phyloP scores from a whole-genome alignment of 768 basidiomycete species.

The Pleurotus sapidus region DNA sequence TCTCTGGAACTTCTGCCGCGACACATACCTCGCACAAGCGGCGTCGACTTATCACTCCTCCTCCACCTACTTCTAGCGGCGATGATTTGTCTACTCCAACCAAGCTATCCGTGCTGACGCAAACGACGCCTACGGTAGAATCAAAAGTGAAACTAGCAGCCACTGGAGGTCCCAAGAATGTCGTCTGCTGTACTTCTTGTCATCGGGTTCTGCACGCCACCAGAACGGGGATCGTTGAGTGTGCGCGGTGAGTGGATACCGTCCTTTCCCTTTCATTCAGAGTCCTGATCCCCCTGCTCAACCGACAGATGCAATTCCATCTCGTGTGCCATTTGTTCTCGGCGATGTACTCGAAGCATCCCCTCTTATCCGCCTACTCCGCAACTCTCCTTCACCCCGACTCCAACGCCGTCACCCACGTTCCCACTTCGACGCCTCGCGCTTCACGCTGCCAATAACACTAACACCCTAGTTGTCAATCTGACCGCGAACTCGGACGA shows the following conservation, averaged over 20 bases:
- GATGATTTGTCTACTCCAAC: not conserved
- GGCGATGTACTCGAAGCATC: constrained; percentile 36
- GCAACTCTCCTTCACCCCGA: constrained; percentile 34
- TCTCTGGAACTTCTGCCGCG: too few species aligned
- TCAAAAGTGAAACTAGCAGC: not conserved
- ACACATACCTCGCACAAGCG: not conserved
- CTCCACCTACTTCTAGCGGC: not conserved
- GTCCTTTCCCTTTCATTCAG: not conserved
- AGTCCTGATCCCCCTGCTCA: not conserved
- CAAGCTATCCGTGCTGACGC: not conserved
- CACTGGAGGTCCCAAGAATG: not conserved
- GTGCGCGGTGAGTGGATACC: constrained; percentile 8
- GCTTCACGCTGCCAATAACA: constrained; percentile 19
- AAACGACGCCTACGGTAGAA: not conserved
- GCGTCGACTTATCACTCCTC: not conserved
- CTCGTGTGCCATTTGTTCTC: constrained; percentile 42
- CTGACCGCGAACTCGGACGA: constrained; percentile 9
- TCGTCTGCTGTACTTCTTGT: constrained; percentile 13
- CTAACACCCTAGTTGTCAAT: constrained; percentile 18
- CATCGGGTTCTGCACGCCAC: constrained; percentile 12
- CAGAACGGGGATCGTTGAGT: constrained; percentile 3
- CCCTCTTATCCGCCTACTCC: constrained; percentile 36
- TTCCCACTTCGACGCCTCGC: constrained; percentile 26
- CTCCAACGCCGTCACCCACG: constrained; percentile 26
- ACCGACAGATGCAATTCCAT: constrained; percentile 32